phyloP scores from a whole-genome alignment of 2,329 filamentous ascomycete genomes.

The Byssochlamys sp. region DNA sequence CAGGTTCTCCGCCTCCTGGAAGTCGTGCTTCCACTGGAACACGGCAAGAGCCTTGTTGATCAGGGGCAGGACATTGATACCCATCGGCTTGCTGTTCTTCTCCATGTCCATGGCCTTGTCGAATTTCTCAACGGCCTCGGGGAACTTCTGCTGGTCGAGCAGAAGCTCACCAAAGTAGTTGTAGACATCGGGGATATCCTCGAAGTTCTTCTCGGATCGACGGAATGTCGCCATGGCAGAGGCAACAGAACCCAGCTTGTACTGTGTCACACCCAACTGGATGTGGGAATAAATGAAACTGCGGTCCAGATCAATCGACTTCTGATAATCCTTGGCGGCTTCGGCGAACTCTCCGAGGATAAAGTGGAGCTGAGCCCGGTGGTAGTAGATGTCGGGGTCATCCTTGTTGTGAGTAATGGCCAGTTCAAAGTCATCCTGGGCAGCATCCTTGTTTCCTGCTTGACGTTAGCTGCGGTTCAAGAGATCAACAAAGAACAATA shows the following conservation, averaged over 20 bases:
- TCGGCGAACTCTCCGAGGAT: constrained; percentile 89
- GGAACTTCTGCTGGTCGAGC: constrained; percentile 89
- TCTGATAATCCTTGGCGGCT: constrained; percentile 96
- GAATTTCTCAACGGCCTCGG: constrained; percentile 94
- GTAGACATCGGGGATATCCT: constrained; percentile 92
- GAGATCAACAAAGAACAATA: neutral
- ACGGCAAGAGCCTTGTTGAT: constrained; percentile 97
- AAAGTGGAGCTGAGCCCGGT: constrained; percentile 95
- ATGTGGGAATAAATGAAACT: constrained; percentile 99
- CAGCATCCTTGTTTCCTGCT: constrained; percentile 69
- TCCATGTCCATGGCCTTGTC: constrained; percentile 98
- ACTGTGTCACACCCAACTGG: constrained; percentile 96
- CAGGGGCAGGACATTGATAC: constrained; percentile 92
- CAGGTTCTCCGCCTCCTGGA: constrained; percentile 83
- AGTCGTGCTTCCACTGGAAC: constrained; percentile 98
- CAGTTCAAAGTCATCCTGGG: constrained; percentile 75
- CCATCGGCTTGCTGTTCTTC: constrained; percentile 82
- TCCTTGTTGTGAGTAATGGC: constrained; percentile 75
- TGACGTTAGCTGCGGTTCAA: constrained; percentile 19
- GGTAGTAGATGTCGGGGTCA: constrained; percentile 97
- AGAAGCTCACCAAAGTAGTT: constrained; percentile 98
- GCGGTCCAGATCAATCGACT: constrained; percentile 91
- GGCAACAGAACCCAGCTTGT: constrained; percentile 97
- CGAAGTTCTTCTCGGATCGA: constrained; percentile 95
- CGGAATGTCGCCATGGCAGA: constrained; percentile 98